Evolutionary conservation across 768 basidiomycete species (phyloP).

Genomic region (Gautieria morchelliformis): DNA sequence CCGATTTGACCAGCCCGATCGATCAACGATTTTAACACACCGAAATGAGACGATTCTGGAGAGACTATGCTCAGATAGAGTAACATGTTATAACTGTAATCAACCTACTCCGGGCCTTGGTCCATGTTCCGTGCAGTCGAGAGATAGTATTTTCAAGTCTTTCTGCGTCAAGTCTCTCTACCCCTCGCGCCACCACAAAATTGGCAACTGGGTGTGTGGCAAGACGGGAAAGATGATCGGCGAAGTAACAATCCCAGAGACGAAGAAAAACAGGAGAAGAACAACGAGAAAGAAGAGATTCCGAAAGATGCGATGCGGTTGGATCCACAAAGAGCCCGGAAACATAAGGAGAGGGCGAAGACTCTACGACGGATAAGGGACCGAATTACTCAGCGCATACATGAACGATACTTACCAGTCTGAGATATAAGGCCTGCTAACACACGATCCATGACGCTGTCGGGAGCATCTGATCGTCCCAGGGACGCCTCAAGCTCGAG

Average conservation of each 20-base stretch:
- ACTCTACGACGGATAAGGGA: conserved; percentile 14
- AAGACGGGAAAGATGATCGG: conserved; percentile 59
- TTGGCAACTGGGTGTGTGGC: conserved; percentile 88
- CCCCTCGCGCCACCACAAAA: conserved; percentile 78
- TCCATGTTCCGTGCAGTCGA: conserved; percentile 53
- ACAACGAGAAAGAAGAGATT: conserved; percentile 59
- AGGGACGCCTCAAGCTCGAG: conserved; percentile 74
- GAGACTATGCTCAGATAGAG: neutral
- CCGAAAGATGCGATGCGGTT: conserved; percentile 86
- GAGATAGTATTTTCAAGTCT: conserved; percentile 45
- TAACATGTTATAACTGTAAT: neutral
- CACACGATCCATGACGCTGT: conserved; percentile 75
- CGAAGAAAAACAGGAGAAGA: conserved; percentile 50
- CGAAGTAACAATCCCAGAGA: conserved; percentile 75
- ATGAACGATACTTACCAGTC: conserved; percentile 35
- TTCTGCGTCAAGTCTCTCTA: conserved; percentile 48
- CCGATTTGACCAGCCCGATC: conserved; percentile 51
- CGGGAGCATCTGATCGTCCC: conserved; percentile 43
- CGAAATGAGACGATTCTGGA: conserved; percentile 60
- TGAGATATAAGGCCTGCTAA: conserved; percentile 65
- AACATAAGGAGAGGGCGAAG: conserved; percentile 67
- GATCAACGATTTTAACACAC: conserved; percentile 67
- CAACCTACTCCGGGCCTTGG: conserved; percentile 61
- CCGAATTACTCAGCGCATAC: neutral
- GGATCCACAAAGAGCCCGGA: conserved; percentile 74